phyloP scores from a whole-genome alignment of 139 green algal species.

The Chlorella vulgaris region DNA sequence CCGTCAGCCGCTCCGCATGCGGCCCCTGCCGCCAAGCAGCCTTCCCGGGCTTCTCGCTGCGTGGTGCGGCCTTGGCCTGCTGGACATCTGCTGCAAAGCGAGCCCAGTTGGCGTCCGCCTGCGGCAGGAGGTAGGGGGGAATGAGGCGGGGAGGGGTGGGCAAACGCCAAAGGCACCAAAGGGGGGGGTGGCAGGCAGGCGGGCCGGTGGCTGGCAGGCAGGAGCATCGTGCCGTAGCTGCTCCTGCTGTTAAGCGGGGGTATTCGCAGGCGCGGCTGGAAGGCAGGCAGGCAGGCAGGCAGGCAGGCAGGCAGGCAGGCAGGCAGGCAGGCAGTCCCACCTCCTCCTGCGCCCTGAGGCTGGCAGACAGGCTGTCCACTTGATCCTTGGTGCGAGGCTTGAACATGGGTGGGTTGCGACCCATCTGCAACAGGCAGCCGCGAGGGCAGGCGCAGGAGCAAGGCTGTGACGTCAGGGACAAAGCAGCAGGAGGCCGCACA shows the following conservation, averaged over 20 bases:
- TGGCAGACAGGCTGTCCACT: conserved; percentile 15
- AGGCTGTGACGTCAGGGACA: neutral
- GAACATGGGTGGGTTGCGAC: conserved; percentile 43
- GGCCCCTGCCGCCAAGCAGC: conserved; percentile 50
- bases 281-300: neutral
- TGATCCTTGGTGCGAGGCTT: conserved; percentile 31
- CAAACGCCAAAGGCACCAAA: neutral
- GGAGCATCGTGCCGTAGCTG: too few species aligned
- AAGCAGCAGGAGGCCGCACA: too few species aligned
- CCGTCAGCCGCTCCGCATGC: conserved; percentile 21
- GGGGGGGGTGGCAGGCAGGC: neutral
- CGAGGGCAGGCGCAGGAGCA: neutral
- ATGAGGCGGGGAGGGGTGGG: neutral
- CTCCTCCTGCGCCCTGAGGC: neutral
- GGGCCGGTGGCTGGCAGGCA: too few species aligned
- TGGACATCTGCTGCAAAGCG: conserved; percentile 21
- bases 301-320: neutral
- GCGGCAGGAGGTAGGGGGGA: neutral
- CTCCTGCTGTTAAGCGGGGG: too few species aligned
- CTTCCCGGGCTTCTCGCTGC: conserved; percentile 22
- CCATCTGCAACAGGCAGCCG: conserved; percentile 65
- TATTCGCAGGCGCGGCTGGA: neutral
- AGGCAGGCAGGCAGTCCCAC: neutral
- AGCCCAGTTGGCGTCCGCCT: conserved; percentile 15
- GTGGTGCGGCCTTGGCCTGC: neutral